Percentiles rank a stretch among this genome's conserved stretches.
phyloP scores from a whole-genome alignment of 148 eudicot species.

The Oxyria digyna region DNA sequence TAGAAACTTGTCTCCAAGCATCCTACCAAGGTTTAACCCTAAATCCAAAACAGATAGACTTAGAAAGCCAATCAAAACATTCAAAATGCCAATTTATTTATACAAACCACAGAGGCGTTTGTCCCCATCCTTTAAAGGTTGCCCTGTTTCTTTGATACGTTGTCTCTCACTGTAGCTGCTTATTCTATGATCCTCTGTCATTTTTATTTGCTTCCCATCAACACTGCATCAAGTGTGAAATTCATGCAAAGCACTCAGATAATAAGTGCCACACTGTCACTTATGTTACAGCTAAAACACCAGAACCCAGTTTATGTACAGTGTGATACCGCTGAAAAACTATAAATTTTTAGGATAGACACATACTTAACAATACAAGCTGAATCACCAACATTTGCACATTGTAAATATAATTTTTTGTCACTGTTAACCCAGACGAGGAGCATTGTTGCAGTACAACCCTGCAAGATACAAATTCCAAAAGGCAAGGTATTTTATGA shows the following conservation, averaged over 20 bases:
- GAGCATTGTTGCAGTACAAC: constrained; percentile 95
- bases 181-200: constrained; percentile 92
- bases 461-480: constrained; percentile 35
- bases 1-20: constrained; percentile 91
- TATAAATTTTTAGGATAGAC: neutral
- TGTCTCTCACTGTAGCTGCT: constrained; percentile 62
- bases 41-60: neutral
- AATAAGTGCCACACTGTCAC: neutral
- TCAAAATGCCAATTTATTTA: neutral
- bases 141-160: constrained; percentile 63
- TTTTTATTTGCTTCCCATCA: constrained; percentile 57
- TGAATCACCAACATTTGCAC: constrained; percentile 99
- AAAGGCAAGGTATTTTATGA: neutral
- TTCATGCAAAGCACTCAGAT: neutral
- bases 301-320: neutral
- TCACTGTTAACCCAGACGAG: constrained; percentile 65
- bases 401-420: constrained; percentile 61
- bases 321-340: neutral
- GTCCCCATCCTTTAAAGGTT: constrained; percentile 81
- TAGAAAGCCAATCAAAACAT: neutral
- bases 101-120: constrained; percentile 69
- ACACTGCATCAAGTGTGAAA: constrained; percentile 33
- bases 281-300: neutral
- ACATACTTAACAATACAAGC: constrained; percentile 80
- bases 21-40: constrained; percentile 89